phyloP scores from a whole-genome alignment of 768 basidiomycete species.

The Boletus subparvulus region DNA sequence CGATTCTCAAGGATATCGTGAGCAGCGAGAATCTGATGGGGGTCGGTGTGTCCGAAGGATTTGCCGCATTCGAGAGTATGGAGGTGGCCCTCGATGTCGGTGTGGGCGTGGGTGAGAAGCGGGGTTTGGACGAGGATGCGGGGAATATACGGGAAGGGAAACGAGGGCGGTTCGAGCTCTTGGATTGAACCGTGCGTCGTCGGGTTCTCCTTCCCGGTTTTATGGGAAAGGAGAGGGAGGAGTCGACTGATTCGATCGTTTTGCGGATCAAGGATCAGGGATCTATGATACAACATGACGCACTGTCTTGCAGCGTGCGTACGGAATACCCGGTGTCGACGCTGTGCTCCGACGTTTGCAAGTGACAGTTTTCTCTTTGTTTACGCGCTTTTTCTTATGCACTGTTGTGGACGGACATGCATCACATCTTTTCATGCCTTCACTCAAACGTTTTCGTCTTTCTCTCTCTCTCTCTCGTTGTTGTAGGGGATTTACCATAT shows the following conservation, averaged over 20 bases:
- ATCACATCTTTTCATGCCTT: neutral
- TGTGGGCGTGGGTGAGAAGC: constrained; percentile 35
- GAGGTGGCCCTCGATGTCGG: constrained; percentile 11
- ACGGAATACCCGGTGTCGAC: neutral
- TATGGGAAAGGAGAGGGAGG: neutral
- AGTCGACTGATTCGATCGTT: neutral
- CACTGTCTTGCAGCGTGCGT: neutral
- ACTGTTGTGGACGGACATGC: constrained; percentile 8
- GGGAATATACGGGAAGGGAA: constrained; percentile 47
- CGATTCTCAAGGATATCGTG: constrained; percentile 74
- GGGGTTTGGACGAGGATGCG: constrained; percentile 38
- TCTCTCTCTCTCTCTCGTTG: too few species aligned
- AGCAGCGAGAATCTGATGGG: constrained; percentile 59
- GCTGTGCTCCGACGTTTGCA: neutral
- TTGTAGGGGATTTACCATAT: constrained; percentile 3
- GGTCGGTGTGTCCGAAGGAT: constrained; percentile 34
- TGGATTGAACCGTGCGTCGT: constrained; percentile 42
- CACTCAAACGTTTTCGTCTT: neutral
- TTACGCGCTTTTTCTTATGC: constrained; percentile 1
- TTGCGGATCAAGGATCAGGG: neutral
- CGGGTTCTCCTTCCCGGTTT: neutral
- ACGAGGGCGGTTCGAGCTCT: constrained; percentile 58
- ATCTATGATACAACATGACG: neutral
- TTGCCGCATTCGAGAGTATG: constrained; percentile 19
- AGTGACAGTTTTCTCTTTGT: neutral